These are phyloP conservation scores for Acer yangbiense DNA, from an alignment of 345 rosid species.

Conservation along the genomic window DNA sequence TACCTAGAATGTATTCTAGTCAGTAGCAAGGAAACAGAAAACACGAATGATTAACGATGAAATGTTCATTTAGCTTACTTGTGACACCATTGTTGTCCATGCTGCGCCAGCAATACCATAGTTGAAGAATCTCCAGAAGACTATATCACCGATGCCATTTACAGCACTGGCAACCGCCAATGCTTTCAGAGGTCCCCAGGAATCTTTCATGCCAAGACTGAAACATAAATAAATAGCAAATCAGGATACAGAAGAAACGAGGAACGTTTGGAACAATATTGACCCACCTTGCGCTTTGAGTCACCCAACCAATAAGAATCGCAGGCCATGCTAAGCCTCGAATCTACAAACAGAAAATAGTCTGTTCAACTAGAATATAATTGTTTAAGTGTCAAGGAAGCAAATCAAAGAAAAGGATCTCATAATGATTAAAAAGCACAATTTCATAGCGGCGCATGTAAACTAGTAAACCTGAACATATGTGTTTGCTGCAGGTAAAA, in stretches of 20 bases:
- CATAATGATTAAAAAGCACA: too few species aligned
- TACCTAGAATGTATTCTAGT: slow-evolving; percentile 44
- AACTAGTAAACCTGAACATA: slow-evolving; percentile 73
- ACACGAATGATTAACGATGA: background rate
- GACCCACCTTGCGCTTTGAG: slow-evolving; percentile 91
- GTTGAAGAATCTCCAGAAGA: slow-evolving; percentile 74
- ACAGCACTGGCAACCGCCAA: slow-evolving; percentile 71
- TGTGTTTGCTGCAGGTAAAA: slow-evolving; percentile 81
- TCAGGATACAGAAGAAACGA: background rate
- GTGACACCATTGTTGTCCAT: slow-evolving; percentile 95
- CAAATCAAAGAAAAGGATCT: too few species aligned
- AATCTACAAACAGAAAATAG: slow-evolving; percentile 47
- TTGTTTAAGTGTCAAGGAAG: background rate
- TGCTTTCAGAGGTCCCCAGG: slow-evolving; percentile 96
- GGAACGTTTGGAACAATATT: background rate
- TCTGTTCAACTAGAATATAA: slow-evolving; percentile 9
- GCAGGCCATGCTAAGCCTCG: slow-evolving; percentile 98
- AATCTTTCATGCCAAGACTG: slow-evolving; percentile 98
- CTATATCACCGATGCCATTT: slow-evolving; percentile 73
- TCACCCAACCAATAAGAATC: slow-evolving; percentile 83
- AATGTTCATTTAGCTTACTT: slow-evolving; percentile 45
- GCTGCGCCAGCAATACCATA: slow-evolving; percentile 96
- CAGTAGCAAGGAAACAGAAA: slow-evolving; percentile 3
- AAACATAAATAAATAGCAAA: slow-evolving; percentile 6
- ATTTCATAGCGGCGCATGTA: too few species aligned